phyloP scores from a whole-genome alignment of 495 filamentous ascomycete genomes.

The Xylaria acuta region DNA sequence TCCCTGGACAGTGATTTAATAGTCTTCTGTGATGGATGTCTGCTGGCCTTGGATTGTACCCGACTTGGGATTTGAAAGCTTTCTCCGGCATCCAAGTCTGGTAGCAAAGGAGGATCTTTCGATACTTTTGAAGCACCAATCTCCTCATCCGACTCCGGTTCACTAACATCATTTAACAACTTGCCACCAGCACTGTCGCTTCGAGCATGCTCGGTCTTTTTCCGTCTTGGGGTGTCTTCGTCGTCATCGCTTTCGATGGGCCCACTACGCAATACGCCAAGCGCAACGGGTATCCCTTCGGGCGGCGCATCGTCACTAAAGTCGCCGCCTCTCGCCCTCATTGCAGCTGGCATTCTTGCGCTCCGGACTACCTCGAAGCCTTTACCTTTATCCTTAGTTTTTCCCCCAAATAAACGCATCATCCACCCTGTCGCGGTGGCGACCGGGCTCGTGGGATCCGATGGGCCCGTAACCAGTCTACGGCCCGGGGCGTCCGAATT shows the following conservation, averaged over 20 bases:
- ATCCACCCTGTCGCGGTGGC: constrained; percentile 90
- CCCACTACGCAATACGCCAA: constrained; percentile 61
- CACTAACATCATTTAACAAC: constrained; percentile 54
- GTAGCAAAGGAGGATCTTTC: constrained; percentile 63
- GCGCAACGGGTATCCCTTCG: constrained; percentile 63
- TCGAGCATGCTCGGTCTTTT: constrained; percentile 31
- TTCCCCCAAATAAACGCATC: constrained; percentile 75
- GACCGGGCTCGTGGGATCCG: constrained; percentile 90
- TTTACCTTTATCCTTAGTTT: constrained; percentile 88
- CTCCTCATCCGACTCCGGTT: constrained; percentile 46
- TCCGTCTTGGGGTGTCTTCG: constrained; percentile 43
- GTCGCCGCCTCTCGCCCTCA: constrained; percentile 61
- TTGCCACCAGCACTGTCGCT: constrained; percentile 46
- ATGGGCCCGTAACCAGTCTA: constrained; percentile 89
- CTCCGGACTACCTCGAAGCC: constrained; percentile 96
- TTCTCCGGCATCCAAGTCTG: constrained; percentile 65
- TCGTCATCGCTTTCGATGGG: constrained; percentile 66
- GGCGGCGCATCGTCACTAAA: constrained; percentile 58
- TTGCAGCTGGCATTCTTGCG: constrained; percentile 67
- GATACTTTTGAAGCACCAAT: constrained; percentile 54
- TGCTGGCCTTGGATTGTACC: constrained; percentile 64
- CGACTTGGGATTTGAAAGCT: constrained; percentile 70
- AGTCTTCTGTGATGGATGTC: constrained; percentile 37
- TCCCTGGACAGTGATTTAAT: constrained; percentile 30
- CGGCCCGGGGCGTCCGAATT: constrained; percentile 78